Conservation (phyloP, 2,329 filamentous ascomycete species). For the Diaporthe citri region DNA sequence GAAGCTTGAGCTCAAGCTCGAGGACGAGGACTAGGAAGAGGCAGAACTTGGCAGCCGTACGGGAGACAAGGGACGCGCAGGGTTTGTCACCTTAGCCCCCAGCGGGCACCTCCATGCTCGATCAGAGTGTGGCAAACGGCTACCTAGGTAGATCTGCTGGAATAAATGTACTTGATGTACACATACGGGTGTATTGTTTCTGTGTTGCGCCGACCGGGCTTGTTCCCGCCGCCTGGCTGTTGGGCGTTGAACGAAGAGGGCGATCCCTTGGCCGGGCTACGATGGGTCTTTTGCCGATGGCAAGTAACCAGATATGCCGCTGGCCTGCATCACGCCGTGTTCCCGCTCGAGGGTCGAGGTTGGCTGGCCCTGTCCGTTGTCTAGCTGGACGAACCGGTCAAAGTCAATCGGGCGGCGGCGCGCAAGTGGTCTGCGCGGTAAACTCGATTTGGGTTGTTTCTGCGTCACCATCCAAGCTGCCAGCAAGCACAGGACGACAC, state of each 20-base stretch:
- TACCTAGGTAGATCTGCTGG: no score
- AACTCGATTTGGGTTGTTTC: background rate
- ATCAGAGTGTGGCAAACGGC: no score
- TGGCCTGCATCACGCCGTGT: background rate
- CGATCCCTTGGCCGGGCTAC: background rate
- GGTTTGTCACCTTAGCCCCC: no score
- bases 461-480: conserved; percentile 26
- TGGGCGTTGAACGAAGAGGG: background rate
- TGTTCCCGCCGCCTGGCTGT: background rate
- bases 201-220: background rate
- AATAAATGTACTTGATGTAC: background rate
- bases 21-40: background rate
- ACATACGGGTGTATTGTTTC: background rate
- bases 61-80: background rate
- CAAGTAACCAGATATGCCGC: background rate
- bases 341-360: background rate
- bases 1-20: background rate
- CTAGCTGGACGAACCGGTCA: conserved; percentile 23
- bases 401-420: conserved; percentile 16
- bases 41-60: background rate
- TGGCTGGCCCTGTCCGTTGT: background rate
- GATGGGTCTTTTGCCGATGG: background rate
- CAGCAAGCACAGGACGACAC: background rate
- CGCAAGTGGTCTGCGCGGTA: background rate
- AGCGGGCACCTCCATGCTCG: no score